Percentiles rank a stretch among this genome's conserved stretches.
Evolutionary conservation across 2,329 filamentous ascomycete species (phyloP).

Genomic region (Claviceps sp.): DNA sequence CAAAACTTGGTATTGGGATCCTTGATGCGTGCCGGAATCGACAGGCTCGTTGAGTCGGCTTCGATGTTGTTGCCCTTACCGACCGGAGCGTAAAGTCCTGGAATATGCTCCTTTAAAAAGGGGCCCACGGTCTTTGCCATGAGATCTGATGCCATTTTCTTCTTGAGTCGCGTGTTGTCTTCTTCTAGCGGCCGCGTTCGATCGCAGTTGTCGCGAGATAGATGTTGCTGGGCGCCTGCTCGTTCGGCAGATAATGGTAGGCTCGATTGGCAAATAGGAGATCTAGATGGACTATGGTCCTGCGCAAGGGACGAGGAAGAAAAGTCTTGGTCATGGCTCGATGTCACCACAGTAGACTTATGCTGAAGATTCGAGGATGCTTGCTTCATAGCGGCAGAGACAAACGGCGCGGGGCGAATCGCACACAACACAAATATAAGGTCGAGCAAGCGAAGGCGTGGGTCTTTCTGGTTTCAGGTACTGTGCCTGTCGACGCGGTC

Average conservation of each 20-base stretch:
- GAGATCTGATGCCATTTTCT: conserved; percentile 50
- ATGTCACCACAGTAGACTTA: conserved; percentile 1
- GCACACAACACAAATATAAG: not conserved
- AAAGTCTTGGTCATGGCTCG: not conserved
- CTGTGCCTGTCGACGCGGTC: not conserved
- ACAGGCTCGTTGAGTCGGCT: conserved; percentile 11
- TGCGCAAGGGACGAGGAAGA: not conserved
- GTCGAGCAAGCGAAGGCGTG: not conserved
- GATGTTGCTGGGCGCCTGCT: conserved; percentile 11
- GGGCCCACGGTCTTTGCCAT: conserved; percentile 70
- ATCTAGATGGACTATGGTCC: not conserved
- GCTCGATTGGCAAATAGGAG: not conserved
- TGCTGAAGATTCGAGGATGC: conserved; percentile 2
- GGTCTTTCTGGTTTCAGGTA: not conserved
- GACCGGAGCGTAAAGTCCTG: conserved; percentile 71
- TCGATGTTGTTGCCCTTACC: conserved; percentile 37
- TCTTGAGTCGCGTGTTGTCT: conserved; percentile 35
- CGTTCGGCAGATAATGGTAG: conserved; percentile 3
- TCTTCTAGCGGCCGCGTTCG: conserved; percentile 36
- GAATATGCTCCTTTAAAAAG: conserved; percentile 84
- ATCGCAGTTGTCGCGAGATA: conserved; percentile 34
- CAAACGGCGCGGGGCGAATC: not conserved
- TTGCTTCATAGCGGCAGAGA: conserved; percentile 2
- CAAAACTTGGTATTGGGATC: conserved; percentile 80
- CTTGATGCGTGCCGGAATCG: conserved; percentile 18